A percentile compares a stretch with the other conserved stretches of the same genome.
Conservation (phyloP, 2,329 filamentous ascomycete genomes). For the Alternaria triticimaculans region DNA sequence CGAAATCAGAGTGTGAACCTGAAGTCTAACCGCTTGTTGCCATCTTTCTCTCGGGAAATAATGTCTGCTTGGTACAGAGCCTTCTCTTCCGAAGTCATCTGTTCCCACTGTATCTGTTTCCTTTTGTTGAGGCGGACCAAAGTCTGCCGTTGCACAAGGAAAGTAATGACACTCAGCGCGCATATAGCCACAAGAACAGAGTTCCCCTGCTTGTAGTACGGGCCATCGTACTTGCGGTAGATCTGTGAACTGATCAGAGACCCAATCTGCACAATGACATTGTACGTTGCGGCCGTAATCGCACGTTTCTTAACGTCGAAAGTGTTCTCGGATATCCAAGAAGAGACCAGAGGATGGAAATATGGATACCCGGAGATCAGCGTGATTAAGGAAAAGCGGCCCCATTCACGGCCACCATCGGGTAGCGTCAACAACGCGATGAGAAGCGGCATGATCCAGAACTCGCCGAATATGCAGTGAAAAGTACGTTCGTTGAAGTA, state of each 20-base stretch:
- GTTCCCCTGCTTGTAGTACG: slow-evolving; percentile 62
- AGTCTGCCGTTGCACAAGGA: slow-evolving; percentile 58
- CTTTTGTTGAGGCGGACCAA: slow-evolving; percentile 30
- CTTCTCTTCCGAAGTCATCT: slow-evolving; percentile 58
- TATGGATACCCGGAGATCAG: slow-evolving; percentile 51
- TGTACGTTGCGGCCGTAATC: slow-evolving; percentile 69
- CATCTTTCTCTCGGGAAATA: slow-evolving; percentile 36
- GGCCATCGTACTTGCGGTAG: slow-evolving; percentile 62
- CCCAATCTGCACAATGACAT: slow-evolving; percentile 54
- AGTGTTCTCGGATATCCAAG: slow-evolving; percentile 67
- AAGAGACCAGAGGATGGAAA: slow-evolving; percentile 65
- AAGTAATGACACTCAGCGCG: slow-evolving; percentile 56
- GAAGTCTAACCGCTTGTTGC: slow-evolving; percentile 51
- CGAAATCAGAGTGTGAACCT: slow-evolving; percentile 39
- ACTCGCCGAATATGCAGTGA: slow-evolving; percentile 51
- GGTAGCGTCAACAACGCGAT: slow-evolving; percentile 48
- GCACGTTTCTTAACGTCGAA: slow-evolving; percentile 67
- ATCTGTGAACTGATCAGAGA: slow-evolving; percentile 53
- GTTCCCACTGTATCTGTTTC: slow-evolving; percentile 57
- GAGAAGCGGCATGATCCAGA: slow-evolving; percentile 52
- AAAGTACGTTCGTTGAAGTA: slow-evolving; percentile 61
- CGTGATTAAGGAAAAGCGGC: slow-evolving; percentile 47
- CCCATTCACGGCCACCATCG: slow-evolving; percentile 45
- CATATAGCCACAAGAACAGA: slow-evolving; percentile 58
- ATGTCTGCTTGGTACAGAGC: slow-evolving; percentile 56